phyloP scores from a whole-genome alignment of 2,329 filamentous ascomycete genomes.

The Penicillium italicum region DNA sequence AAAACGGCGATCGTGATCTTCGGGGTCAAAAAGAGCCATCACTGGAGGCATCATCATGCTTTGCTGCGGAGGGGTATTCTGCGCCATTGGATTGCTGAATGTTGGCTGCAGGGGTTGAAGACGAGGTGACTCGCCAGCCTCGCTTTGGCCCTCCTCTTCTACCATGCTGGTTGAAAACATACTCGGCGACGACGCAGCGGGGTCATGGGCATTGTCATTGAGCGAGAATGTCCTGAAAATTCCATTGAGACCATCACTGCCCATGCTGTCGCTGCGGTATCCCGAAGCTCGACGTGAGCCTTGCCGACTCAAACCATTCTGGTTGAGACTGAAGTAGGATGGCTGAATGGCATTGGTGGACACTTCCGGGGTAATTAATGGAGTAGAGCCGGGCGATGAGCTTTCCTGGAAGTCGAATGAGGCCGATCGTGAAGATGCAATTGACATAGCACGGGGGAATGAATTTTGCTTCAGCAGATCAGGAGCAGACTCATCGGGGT shows the following conservation, averaged over 20 bases:
- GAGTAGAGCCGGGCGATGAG: constrained; percentile 78
- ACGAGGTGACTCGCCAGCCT: constrained; percentile 73
- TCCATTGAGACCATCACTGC: constrained; percentile 76
- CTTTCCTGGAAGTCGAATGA: constrained; percentile 84
- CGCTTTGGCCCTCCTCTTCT: constrained; percentile 71
- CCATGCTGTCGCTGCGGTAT: constrained; percentile 85
- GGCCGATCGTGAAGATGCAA: constrained; percentile 85
- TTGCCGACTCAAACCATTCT: constrained; percentile 57
- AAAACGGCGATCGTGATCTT: constrained; percentile 88
- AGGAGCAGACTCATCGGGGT: constrained; percentile 75
- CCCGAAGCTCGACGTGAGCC: constrained; percentile 67
- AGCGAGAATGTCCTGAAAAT: constrained; percentile 80
- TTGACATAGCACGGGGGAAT: constrained; percentile 78
- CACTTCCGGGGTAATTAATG: constrained; percentile 78
- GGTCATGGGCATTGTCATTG: constrained; percentile 55
- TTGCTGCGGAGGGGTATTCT: constrained; percentile 51
- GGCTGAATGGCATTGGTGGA: constrained; percentile 69
- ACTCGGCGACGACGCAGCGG: constrained; percentile 36
- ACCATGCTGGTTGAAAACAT: constrained; percentile 50
- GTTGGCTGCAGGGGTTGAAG: constrained; percentile 62
- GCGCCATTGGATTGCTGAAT: constrained; percentile 48
- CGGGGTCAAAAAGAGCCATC: constrained; percentile 89
- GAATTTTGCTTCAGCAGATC: constrained; percentile 90
- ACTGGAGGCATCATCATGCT: constrained; percentile 90
- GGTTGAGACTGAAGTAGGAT: constrained; percentile 77